Conservation (phyloP, 257 asterid species). For the Nicotiana paniculata region DNA sequence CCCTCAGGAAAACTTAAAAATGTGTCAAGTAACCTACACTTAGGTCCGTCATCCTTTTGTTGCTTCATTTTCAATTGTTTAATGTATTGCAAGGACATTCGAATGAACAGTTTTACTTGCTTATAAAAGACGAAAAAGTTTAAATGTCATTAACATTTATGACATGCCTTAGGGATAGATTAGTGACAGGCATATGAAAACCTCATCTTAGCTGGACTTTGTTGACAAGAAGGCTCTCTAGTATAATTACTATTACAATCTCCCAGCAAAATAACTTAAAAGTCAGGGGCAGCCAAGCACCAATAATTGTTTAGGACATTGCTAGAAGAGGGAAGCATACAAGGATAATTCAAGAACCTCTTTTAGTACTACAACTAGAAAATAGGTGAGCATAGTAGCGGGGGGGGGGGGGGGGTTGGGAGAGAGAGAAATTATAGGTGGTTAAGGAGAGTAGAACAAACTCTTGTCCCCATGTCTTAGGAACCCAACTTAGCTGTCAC, state of each 20-base stretch:
- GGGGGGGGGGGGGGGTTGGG: background rate
- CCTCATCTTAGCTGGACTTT: background rate
- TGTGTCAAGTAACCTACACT: background rate
- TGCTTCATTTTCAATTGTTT: background rate
- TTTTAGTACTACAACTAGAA: background rate
- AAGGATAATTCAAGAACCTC: background rate
- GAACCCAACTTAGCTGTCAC: conserved; percentile 5
- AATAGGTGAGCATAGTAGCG: background rate
- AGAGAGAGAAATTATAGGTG: background rate
- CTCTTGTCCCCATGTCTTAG: background rate
- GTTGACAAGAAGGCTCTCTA: background rate
- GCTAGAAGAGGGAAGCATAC: background rate
- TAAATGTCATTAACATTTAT: background rate
- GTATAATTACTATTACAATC: background rate
- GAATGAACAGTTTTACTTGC: background rate
- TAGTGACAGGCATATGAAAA: background rate
- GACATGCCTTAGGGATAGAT: background rate
- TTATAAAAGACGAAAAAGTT: background rate
- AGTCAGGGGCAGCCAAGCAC: background rate
- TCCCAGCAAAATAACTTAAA: background rate
- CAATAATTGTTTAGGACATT: background rate
- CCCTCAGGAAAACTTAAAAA: background rate
- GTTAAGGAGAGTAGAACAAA: background rate
- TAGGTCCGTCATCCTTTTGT: background rate
- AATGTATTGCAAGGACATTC: background rate